These are phyloP conservation scores for Diaporthe aspalathi DNA, from an alignment of 2,329 filamentous ascomycete species.

Conservation along the genomic window DNA sequence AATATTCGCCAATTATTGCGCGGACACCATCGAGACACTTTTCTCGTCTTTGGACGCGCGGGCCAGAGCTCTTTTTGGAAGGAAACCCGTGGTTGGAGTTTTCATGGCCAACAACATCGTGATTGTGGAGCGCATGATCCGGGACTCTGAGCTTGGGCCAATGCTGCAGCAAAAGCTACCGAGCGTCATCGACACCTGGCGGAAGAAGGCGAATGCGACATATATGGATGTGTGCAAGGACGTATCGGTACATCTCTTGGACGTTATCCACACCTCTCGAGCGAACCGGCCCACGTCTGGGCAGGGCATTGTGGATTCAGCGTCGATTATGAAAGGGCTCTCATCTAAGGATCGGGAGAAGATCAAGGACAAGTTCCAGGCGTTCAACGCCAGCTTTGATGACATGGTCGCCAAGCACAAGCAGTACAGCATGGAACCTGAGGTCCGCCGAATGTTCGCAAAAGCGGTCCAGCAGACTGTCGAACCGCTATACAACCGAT, in stretches of 20 bases:
- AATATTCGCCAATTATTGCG: constrained; percentile 89
- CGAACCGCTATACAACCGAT: constrained; percentile 92
- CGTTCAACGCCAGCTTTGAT: constrained; percentile 92
- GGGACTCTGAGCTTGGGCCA: constrained; percentile 79
- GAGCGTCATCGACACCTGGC: constrained; percentile 79
- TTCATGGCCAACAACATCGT: constrained; percentile 91
- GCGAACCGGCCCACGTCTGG: constrained; percentile 76
- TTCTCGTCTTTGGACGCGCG: constrained; percentile 81
- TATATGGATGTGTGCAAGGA: constrained; percentile 93
- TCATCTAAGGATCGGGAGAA: constrained; percentile 93
- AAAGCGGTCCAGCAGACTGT: constrained; percentile 91
- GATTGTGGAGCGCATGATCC: constrained; percentile 86
- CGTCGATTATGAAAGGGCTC: constrained; percentile 84
- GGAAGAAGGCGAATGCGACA: constrained; percentile 83
- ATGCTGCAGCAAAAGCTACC: constrained; percentile 76
- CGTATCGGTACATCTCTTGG: constrained; percentile 84
- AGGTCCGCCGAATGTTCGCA: constrained; percentile 83
- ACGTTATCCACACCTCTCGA: constrained; percentile 91
- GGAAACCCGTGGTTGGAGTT: constrained; percentile 83
- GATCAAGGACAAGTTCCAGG: constrained; percentile 95
- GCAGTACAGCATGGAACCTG: constrained; percentile 86
- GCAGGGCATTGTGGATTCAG: constrained; percentile 78
- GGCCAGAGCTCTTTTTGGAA: constrained; percentile 77
- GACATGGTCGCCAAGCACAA: constrained; percentile 88
- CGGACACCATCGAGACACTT: constrained; percentile 87